Percentiles rank a stretch among this genome's conserved stretches.
These are phyloP conservation scores for Arthrocladium fulminans DNA, from an alignment of 2,329 filamentous ascomycete species.

Conservation along the genomic window DNA sequence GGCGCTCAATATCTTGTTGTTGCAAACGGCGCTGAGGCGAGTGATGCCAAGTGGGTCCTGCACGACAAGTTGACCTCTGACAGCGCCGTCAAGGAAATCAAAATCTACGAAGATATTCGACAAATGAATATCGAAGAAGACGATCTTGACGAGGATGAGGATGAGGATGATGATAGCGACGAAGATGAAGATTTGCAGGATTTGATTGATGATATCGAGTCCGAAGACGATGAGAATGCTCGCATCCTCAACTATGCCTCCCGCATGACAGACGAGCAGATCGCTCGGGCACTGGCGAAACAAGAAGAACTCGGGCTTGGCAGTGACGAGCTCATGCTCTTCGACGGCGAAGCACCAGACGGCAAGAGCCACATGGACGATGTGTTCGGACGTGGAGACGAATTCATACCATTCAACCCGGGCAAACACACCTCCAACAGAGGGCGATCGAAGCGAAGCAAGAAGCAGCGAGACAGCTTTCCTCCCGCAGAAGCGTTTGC, in stretches of 20 bases:
- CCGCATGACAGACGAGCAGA: conserved; percentile 49
- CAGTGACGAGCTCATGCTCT: conserved; percentile 50
- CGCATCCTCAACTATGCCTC: conserved; percentile 29
- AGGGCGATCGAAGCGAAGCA: conserved; percentile 21
- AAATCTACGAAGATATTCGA: conserved; percentile 29
- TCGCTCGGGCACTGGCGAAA: conserved; percentile 53
- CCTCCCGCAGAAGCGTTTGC: conserved; percentile 49
- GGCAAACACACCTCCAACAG: conserved; percentile 20
- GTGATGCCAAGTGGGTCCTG: conserved; percentile 45
- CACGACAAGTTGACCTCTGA: conserved; percentile 26
- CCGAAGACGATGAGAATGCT: conserved; percentile 31
- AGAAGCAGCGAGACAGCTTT: conserved; percentile 33
- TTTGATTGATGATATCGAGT: conserved; percentile 32
- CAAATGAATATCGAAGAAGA: conserved; percentile 19
- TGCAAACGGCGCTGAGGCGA: conserved; percentile 34
- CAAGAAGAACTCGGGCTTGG: conserved; percentile 56
- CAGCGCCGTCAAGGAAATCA: conserved; percentile 24
- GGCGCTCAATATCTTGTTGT: conserved; percentile 47
- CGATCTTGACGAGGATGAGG: conserved; percentile 22
- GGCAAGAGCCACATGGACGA: conserved; percentile 24
- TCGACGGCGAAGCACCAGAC: conserved; percentile 37
- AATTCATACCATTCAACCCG: conserved; percentile 19
- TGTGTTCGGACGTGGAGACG: conserved; percentile 16
- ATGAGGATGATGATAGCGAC: conserved; percentile 27
- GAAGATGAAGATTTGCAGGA: conserved; percentile 27